Conservation (phyloP, 208 protist genomes). For the Acanthamoeba triangularis region DNA sequence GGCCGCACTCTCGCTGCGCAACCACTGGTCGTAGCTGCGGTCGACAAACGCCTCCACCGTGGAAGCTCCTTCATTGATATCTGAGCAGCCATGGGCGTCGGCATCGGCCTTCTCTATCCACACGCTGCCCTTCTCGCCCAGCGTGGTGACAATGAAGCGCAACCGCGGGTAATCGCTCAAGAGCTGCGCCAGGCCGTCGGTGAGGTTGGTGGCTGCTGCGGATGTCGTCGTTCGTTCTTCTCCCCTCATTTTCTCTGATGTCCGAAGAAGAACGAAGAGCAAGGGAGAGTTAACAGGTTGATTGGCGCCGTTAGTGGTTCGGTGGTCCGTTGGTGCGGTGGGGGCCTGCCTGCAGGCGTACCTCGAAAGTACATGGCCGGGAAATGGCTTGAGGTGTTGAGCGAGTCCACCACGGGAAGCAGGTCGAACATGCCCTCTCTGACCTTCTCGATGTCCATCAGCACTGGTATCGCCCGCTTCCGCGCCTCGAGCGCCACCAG, state of each 20-base stretch:
- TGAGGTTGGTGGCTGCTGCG: neutral
- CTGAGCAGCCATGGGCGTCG: neutral
- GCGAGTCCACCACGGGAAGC: slow-evolving; percentile 1
- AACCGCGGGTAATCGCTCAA: neutral
- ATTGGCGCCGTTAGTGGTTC: neutral
- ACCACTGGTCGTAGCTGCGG: neutral
- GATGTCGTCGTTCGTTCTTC: neutral
- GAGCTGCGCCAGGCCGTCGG: neutral
- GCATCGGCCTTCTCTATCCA: neutral
- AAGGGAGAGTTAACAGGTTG: too few relatives aligned
- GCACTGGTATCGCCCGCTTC: neutral
- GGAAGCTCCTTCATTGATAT: neutral
- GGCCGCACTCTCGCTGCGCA: too few relatives aligned
- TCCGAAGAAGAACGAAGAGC: too few relatives aligned
- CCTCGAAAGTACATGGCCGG: neutral
- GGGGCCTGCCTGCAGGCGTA: neutral
- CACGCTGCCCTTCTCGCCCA: neutral
- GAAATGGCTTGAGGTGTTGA: slow-evolving; percentile 30
- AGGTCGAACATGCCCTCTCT: neutral
- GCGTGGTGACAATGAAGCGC: slow-evolving; percentile 21
- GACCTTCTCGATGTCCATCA: slow-evolving; percentile 17
- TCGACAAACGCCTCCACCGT: neutral
- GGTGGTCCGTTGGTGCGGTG: neutral
- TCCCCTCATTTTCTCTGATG: neutral
- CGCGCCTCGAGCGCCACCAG: neutral